Percentiles rank a stretch among this genome's conserved stretches.
Evolutionary conservation across 805 yeast species (phyloP).

Genomic region (Zygoascus ofunaensis): DNA sequence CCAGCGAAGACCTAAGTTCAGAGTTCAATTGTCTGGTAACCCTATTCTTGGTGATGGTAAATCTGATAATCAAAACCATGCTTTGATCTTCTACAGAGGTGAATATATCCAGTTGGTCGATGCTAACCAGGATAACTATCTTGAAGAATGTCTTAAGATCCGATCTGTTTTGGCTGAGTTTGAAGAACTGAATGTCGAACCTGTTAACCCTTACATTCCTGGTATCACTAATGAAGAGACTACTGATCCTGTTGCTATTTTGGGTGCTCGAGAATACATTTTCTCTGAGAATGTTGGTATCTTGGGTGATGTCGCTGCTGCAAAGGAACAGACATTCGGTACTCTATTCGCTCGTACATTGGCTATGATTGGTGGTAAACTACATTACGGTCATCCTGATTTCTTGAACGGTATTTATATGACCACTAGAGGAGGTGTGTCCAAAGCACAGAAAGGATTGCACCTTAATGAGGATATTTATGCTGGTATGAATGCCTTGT

Average conservation of each 20-base stretch:
- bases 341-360: conserved; percentile 88
- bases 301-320: conserved; percentile 93
- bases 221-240: conserved; percentile 34
- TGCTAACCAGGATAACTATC: conserved; percentile 92
- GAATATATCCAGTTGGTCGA: conserved; percentile 92
- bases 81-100: conserved; percentile 80
- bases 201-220: conserved; percentile 48
- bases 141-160: conserved; percentile 89
- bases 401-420: conserved; percentile 81
- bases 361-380: conserved; percentile 88
- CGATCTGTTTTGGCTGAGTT: conserved; percentile 83
- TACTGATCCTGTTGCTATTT: conserved; percentile 66
- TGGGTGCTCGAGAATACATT: conserved; percentile 92
- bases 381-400: conserved; percentile 96
- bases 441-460: conserved; percentile 88
- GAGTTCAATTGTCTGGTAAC: conserved; percentile 78
- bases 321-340: conserved; percentile 95
- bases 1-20: conserved; percentile 50
- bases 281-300: conserved; percentile 90
- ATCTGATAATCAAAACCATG: conserved; percentile 88
- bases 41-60: conserved; percentile 96
- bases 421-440: conserved; percentile 93
- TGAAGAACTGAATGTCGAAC: conserved; percentile 60
- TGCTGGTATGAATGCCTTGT: conserved; percentile 86
- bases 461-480: conserved; percentile 92